Evolutionary conservation across 2,329 filamentous ascomycete species (phyloP).

Genomic region (Cladophialophora chaetospira): DNA sequence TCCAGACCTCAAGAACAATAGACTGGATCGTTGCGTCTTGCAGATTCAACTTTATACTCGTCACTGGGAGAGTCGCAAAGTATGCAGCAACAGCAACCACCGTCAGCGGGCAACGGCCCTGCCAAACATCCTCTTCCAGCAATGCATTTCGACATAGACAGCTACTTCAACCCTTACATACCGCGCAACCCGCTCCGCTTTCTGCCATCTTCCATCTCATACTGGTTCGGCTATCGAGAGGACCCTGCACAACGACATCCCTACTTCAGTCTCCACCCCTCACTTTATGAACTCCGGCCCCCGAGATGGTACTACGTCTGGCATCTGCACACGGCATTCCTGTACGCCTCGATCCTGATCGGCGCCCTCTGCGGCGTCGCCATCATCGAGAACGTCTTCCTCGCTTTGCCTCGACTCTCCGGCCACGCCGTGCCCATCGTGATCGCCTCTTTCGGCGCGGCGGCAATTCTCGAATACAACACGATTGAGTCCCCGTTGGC

Average conservation of each 20-base stretch:
- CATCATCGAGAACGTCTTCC: conserved; percentile 60
- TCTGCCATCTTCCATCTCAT: conserved; percentile 67
- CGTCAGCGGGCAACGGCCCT: background rate
- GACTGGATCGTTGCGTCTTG: too few relatives aligned
- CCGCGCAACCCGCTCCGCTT: conserved; percentile 63
- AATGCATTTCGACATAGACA: conserved; percentile 69
- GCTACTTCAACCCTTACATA: conserved; percentile 70
- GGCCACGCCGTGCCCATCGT: conserved; percentile 59
- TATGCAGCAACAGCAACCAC: background rate
- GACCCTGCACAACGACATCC: background rate
- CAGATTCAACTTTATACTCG: too few relatives aligned
- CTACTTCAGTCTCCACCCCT: background rate
- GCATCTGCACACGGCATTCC: conserved; percentile 58
- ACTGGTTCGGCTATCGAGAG: conserved; percentile 67
- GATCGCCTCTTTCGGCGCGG: conserved; percentile 72
- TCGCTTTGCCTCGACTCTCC: conserved; percentile 57
- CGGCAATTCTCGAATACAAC: conserved; percentile 74
- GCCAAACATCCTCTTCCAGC: background rate
- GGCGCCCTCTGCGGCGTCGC: conserved; percentile 65
- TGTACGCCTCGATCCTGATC: conserved; percentile 64
- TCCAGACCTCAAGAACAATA: background rate
- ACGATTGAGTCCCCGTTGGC: conserved; percentile 71
- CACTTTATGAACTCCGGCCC: background rate
- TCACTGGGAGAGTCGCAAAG: background rate
- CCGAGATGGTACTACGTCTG: background rate